phyloP scores from a whole-genome alignment of 2,329 filamentous ascomycete genomes.

The Neopestalotiopsis sp. region DNA sequence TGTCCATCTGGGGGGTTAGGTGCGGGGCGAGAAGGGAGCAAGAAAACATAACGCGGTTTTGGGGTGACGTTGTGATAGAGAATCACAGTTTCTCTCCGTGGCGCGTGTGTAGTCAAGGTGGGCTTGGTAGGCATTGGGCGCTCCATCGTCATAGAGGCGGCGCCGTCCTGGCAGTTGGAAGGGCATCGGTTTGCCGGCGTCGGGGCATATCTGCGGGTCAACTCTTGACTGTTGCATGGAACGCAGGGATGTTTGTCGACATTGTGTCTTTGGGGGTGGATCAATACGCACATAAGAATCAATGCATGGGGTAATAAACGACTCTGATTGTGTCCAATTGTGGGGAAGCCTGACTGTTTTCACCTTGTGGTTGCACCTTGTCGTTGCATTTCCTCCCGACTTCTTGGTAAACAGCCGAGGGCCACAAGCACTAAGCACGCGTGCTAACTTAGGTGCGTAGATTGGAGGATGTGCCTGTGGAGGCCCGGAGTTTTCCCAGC shows the following conservation, averaged over 20 bases:
- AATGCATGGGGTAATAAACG: not conserved
- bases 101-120: not conserved
- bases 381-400: conserved; percentile 9
- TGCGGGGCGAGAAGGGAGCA: not conserved
- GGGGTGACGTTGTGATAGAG: not conserved
- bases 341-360: not conserved
- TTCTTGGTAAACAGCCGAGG: conserved; percentile 5
- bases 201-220: not conserved
- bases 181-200: not conserved
- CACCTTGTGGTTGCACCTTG: too few relatives aligned
- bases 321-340: not conserved
- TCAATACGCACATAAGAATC: not conserved
- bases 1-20: not conserved
- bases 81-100: not conserved
- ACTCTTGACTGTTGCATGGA: not conserved
- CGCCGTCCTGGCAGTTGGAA: not conserved
- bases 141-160: not conserved
- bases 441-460: too few relatives aligned
- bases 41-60: not conserved
- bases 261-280: not conserved
- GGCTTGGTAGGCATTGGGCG: not conserved
- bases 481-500: conserved; percentile 10
- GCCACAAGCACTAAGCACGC: not conserved
- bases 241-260: not conserved
- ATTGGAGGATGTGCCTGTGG: not conserved